A percentile compares a stretch with the other conserved stretches of the same genome.
Evolutionary conservation across 2,329 filamentous ascomycete species (phyloP).

Genomic region (Aureobasidium pullulans): DNA sequence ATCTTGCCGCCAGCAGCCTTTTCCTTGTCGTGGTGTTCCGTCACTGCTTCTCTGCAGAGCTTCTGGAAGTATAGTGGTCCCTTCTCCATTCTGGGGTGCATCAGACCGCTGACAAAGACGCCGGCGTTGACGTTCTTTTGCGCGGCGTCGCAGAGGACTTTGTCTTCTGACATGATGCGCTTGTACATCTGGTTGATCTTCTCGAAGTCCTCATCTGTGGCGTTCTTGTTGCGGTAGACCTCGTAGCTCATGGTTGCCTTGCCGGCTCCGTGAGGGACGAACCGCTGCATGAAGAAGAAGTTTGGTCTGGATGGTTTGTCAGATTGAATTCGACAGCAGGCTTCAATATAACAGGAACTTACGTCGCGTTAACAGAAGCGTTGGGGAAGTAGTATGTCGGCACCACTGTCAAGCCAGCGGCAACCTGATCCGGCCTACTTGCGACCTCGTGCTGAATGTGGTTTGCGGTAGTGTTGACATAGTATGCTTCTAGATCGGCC

Average conservation of each 20-base stretch:
- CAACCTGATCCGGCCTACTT: conserved; percentile 43
- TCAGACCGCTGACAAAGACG: conserved; percentile 55
- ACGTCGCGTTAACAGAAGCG: conserved; percentile 45
- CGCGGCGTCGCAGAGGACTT: conserved; percentile 51
- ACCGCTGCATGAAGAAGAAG: conserved; percentile 57
- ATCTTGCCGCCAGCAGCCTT: conserved; percentile 40
- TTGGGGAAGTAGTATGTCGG: conserved; percentile 47
- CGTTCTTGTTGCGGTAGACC: conserved; percentile 54
- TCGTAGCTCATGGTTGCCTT: conserved; percentile 54
- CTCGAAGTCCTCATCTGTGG: conserved; percentile 52
- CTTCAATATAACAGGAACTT: conserved; percentile 23
- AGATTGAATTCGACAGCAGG: neutral
- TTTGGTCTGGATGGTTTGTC: conserved; percentile 38
- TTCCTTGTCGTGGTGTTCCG: conserved; percentile 42
- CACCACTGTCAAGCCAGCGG: conserved; percentile 39
- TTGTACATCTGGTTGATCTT: conserved; percentile 54
- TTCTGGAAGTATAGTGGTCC: conserved; percentile 43
- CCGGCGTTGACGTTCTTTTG: conserved; percentile 56
- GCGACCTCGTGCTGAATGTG: conserved; percentile 44
- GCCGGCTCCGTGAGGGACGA: conserved; percentile 48
- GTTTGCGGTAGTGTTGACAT: conserved; percentile 42
- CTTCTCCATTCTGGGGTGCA: conserved; percentile 55
- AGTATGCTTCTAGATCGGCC: conserved; percentile 51
- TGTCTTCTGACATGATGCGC: conserved; percentile 58
- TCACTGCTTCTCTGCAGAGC: conserved; percentile 41